Conservation (phyloP, 306 rosid species). For the Quercus mongolica region DNA sequence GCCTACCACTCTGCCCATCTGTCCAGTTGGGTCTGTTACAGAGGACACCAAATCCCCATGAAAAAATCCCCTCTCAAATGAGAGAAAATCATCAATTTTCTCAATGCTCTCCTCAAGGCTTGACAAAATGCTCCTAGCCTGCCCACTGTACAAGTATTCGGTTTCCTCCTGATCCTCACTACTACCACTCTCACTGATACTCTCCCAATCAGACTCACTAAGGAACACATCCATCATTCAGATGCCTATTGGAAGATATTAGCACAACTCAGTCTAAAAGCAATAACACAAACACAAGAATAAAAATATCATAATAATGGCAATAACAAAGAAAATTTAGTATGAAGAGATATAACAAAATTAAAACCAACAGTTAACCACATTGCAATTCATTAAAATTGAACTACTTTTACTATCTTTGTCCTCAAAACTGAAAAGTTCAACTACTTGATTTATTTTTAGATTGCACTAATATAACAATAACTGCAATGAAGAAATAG, state of each 20-base stretch:
- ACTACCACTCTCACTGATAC: conserved; percentile 72
- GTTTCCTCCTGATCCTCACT: conserved; percentile 75
- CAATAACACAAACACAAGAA: conserved; percentile 11
- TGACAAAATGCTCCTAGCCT: conserved; percentile 80
- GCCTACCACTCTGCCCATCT: conserved; percentile 79
- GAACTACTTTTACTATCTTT: neutral
- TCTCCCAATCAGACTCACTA: conserved; percentile 83
- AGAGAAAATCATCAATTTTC: conserved; percentile 85
- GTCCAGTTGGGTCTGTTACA: conserved; percentile 70
- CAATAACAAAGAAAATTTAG: conserved; percentile 6
- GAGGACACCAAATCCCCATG: conserved; percentile 79
- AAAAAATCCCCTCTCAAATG: conserved; percentile 72
- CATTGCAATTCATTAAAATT: conserved; percentile 3
- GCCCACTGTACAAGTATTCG: conserved; percentile 61
- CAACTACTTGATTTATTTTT: conserved; percentile 6
- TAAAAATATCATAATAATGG: neutral
- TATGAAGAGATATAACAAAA: no score
- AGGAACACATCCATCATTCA: conserved; percentile 54
- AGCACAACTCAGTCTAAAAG: conserved; percentile 3
- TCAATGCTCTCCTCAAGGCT: conserved; percentile 91
- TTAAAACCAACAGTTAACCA: neutral
- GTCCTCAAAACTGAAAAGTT: neutral
- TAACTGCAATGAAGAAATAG: neutral
- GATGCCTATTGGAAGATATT: conserved; percentile 41
- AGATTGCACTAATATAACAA: conserved; percentile 12